Evolutionary conservation across 768 basidiomycete genomes (phyloP), one percentile per base, ranked within the genome.

Genomic region (Panellus pusillus): DNA sequence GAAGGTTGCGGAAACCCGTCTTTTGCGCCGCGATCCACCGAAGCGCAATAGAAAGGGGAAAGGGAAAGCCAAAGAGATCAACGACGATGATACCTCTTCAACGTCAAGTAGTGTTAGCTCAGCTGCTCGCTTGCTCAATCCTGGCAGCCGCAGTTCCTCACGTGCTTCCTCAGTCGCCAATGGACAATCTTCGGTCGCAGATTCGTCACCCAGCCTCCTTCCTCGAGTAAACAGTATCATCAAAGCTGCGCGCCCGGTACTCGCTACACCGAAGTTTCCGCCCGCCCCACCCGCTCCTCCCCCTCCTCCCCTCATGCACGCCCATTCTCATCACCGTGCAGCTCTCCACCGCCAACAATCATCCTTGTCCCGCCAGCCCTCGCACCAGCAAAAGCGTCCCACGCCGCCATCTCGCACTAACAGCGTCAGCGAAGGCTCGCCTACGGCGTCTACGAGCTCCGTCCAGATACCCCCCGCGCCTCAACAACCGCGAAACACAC

Each of bases 131-230:
- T 57, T 75, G 47, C 68, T 78, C 9, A 61, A 63, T 15, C 57
- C 62, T 20, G 61, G 61, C 24, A 67, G 65, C 35, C 50, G 50
- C 41, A 45, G 70, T 15, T 68, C 72, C 17, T 81, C 80, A 19
- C 70, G 74, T 28, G 66, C 79, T 9, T 79, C 81, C 6, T 84
- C 83, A n/a, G 68, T 81, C n/a, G 71, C 62, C 3, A 57, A 50
- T 20, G 41, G 80, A 73, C n/a, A 67, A 58, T 36, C 64, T 54
- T 31, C 65, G 67, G 19, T 63, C 44, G 1, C 44, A 17, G 18
- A 41, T 57, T 15, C 52, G 43, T 27, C 70, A 64, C 47, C 60
- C 64, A 18, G 72, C 70, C 45, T 42, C 2, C 6, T 24, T 6
- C 72, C 73, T 20, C 69, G 71, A 40, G 48, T 65, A 38, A 63